phyloP scores from a whole-genome alignment of 1,284 basidiomycete genomes.

The Inonotus hispidus region DNA sequence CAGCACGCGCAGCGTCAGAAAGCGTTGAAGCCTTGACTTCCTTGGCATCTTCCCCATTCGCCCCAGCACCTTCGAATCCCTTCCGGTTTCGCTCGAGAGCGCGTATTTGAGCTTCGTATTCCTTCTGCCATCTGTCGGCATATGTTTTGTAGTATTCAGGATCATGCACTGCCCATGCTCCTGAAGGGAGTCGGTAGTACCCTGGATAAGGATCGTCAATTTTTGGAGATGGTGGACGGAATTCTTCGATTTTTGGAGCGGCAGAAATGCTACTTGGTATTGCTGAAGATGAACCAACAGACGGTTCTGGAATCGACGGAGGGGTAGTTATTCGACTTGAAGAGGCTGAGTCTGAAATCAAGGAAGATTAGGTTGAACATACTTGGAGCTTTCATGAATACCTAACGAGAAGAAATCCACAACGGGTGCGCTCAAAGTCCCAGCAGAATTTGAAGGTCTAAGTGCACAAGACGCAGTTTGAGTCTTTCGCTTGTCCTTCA shows the following conservation, averaged over 20 bases:
- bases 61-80: slow-evolving; percentile 60
- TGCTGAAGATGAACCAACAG: slow-evolving; percentile 11
- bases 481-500: slow-evolving; percentile 53
- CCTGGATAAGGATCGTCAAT: slow-evolving; percentile 78
- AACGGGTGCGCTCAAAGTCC: slow-evolving; percentile 30
- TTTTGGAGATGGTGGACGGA: slow-evolving; percentile 71
- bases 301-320: too few species aligned
- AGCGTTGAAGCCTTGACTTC: slow-evolving; percentile 66
- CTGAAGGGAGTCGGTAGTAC: slow-evolving; percentile 81
- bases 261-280: slow-evolving; percentile 43
- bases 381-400: slow-evolving; percentile 19
- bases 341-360: slow-evolving; percentile 20
- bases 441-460: slow-evolving; percentile 34
- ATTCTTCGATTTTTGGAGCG: slow-evolving; percentile 65
- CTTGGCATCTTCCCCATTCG: slow-evolving; percentile 42
- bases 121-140: slow-evolving; percentile 62
- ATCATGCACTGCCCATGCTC: slow-evolving; percentile 76
- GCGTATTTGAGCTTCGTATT: slow-evolving; percentile 65
- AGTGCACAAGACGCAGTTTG: slow-evolving; percentile 40
- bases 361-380: background rate
- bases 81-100: slow-evolving; percentile 64
- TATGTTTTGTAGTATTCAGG: slow-evolving; percentile 70
- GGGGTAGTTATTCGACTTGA: slow-evolving; percentile 20
- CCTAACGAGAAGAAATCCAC: slow-evolving; percentile 67
- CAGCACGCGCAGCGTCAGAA: slow-evolving; percentile 70